Percentiles rank a stretch among this genome's conserved stretches.
Conservation (phyloP, 371 early-diverging fungal species). For the Haplosporangium sp. region DNA sequence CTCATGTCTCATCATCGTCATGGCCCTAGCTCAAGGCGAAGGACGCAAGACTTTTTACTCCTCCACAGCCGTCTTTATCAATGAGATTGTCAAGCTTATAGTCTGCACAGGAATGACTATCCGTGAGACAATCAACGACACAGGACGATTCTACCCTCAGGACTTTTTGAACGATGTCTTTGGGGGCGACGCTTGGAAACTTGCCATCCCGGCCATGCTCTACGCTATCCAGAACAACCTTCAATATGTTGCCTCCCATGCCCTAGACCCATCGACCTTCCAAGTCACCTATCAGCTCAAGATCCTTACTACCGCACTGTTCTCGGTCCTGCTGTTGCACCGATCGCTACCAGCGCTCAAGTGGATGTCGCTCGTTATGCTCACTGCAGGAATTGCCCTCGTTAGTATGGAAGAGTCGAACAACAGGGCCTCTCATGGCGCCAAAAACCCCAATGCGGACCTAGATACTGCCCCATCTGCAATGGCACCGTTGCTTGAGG, state of each 20-base stretch:
- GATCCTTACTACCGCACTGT: conserved; percentile 95
- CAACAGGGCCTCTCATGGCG: conserved; percentile 26
- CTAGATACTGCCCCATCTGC: conserved; percentile 16
- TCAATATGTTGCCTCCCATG: conserved; percentile 90
- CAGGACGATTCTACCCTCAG: conserved; percentile 56
- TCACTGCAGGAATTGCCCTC: conserved; percentile 90
- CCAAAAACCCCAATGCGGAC: neutral
- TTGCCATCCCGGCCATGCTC: conserved; percentile 88
- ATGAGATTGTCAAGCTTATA: conserved; percentile 83
- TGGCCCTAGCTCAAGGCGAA: conserved; percentile 81
- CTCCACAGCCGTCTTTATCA: conserved; percentile 90
- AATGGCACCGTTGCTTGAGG: conserved; percentile 15
- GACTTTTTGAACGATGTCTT: conserved; percentile 64
- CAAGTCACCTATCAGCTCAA: conserved; percentile 97
- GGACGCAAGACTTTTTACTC: conserved; percentile 73
- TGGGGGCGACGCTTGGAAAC: conserved; percentile 75
- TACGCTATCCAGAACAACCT: conserved; percentile 96
- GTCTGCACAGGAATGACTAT: conserved; percentile 72
- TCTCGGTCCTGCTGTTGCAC: conserved; percentile 84
- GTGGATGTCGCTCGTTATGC: conserved; percentile 85
- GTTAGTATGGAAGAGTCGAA: conserved; percentile 76
- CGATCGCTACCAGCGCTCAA: conserved; percentile 73
- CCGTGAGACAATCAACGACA: conserved; percentile 55
- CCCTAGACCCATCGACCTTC: conserved; percentile 95
- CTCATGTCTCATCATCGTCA: conserved; percentile 83